Conservation (phyloP, 2,329 filamentous ascomycete species). For the Scedosporium apiospermum region DNA sequence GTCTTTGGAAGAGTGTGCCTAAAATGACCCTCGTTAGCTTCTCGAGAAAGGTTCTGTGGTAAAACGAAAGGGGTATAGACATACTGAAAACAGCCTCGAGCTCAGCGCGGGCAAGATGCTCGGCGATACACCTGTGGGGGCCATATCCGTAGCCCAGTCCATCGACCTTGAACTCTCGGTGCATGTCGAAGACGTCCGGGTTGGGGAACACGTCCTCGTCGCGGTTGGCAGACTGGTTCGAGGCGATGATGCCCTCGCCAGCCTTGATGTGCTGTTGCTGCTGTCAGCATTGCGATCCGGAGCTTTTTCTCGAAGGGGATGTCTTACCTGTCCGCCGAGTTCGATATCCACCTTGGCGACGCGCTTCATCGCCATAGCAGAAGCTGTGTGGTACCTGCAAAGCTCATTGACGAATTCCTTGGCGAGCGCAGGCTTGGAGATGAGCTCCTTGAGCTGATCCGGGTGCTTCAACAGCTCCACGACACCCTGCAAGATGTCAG, state of each 20-base stretch:
- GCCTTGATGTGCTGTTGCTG: conserved; percentile 23
- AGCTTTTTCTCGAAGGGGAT: no score
- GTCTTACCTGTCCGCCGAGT: conserved; percentile 29
- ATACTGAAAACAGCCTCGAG: conserved; percentile 32
- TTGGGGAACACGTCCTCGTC: conserved; percentile 32
- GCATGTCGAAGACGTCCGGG: conserved; percentile 33
- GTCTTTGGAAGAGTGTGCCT: conserved; percentile 27
- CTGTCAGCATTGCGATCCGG: neutral
- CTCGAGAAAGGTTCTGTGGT: neutral
- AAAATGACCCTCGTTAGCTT: neutral
- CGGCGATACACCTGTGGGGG: conserved; percentile 34
- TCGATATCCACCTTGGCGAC: conserved; percentile 36
- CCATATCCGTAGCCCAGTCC: conserved; percentile 36
- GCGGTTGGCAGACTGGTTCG: conserved; percentile 36
- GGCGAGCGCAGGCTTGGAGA: conserved; percentile 25
- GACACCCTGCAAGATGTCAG: conserved; percentile 24
- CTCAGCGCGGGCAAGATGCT: conserved; percentile 31
- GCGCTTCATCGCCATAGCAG: conserved; percentile 35
- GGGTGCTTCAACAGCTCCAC: conserved; percentile 34
- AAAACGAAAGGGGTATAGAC: conserved; percentile 9
- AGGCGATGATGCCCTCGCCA: conserved; percentile 35
- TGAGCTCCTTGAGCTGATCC: conserved; percentile 29
- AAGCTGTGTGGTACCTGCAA: conserved; percentile 37
- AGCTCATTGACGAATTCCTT: conserved; percentile 36
- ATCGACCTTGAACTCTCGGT: conserved; percentile 22